phyloP scores from a whole-genome alignment of 2,329 filamentous ascomycete genomes.

The Aspergillus tanneri region DNA sequence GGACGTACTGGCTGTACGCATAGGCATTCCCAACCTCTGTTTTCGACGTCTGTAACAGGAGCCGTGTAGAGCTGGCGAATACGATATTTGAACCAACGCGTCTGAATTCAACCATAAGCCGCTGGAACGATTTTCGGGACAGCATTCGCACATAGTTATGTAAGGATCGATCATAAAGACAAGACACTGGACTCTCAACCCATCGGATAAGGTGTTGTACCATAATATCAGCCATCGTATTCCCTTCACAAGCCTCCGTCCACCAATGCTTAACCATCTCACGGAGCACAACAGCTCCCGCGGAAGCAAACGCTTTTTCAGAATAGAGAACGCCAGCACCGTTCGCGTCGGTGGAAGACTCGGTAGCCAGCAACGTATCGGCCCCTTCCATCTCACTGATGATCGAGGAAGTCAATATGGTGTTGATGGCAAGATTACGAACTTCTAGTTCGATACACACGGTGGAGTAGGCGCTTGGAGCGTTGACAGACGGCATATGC shows the following conservation, averaged over 20 bases:
- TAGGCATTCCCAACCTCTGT: slow-evolving; percentile 94
- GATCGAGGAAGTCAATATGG: slow-evolving; percentile 90
- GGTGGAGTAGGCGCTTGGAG: slow-evolving; percentile 87
- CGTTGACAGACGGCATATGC: slow-evolving; percentile 90
- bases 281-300: slow-evolving; percentile 82
- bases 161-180: slow-evolving; percentile 89
- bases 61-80: slow-evolving; percentile 85
- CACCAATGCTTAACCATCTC: slow-evolving; percentile 99
- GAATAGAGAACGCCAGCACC: slow-evolving; percentile 72
- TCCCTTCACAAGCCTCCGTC: slow-evolving; percentile 86
- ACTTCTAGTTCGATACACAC: slow-evolving; percentile 95
- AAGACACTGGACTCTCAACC: slow-evolving; percentile 91
- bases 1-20: slow-evolving; percentile 94
- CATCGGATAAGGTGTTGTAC: slow-evolving; percentile 96
- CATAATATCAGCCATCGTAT: slow-evolving; percentile 94
- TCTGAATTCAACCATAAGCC: slow-evolving; percentile 94
- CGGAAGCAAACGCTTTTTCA: slow-evolving; percentile 89
- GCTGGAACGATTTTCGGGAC: slow-evolving; percentile 94
- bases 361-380: slow-evolving; percentile 80
- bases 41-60: slow-evolving; percentile 94
- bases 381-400: slow-evolving; percentile 94
- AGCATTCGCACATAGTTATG: slow-evolving; percentile 99
- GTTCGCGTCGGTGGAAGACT: slow-evolving; percentile 59
- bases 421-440: slow-evolving; percentile 95
- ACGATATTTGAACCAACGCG: slow-evolving; percentile 92